Percentiles rank a stretch among this genome's conserved stretches.
phyloP scores from a whole-genome alignment of 345 rosid genomes.

The Psidium guajava region DNA sequence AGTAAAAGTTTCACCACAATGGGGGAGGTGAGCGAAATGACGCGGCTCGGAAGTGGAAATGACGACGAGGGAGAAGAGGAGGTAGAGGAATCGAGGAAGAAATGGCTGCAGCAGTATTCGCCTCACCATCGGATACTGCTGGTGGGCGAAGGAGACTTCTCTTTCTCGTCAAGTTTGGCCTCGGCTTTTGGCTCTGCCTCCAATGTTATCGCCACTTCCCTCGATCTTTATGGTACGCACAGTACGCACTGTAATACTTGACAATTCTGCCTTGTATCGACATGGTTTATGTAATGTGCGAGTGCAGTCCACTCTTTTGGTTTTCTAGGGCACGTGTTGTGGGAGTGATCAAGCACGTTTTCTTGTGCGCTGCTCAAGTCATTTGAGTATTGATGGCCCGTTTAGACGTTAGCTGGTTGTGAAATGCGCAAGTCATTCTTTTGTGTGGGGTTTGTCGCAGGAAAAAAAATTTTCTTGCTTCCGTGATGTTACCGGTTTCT shows the following conservation, averaged over 20 bases:
- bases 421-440: neutral
- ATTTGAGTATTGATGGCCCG: neutral
- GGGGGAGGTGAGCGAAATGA: neutral
- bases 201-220: slow-evolving; percentile 45
- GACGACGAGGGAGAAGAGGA: neutral
- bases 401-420: neutral
- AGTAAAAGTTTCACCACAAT: neutral
- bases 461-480: neutral
- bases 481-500: neutral
- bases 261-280: neutral
- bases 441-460: neutral
- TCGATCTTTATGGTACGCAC: slow-evolving; percentile 27
- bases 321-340: neutral
- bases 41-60: neutral
- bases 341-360: neutral
- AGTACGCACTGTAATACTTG: neutral
- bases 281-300: neutral
- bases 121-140: slow-evolving; percentile 30
- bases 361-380: neutral
- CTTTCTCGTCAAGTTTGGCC: slow-evolving; percentile 34
- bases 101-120: slow-evolving; percentile 33
- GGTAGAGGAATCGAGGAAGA: slow-evolving; percentile 2
- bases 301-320: neutral
- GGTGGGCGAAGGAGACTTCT: slow-evolving; percentile 66
- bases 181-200: slow-evolving; percentile 30